Base-by-base conservation (phyloP, 768 basidiomycete species). In the Tephrocybe sp. region DNA sequence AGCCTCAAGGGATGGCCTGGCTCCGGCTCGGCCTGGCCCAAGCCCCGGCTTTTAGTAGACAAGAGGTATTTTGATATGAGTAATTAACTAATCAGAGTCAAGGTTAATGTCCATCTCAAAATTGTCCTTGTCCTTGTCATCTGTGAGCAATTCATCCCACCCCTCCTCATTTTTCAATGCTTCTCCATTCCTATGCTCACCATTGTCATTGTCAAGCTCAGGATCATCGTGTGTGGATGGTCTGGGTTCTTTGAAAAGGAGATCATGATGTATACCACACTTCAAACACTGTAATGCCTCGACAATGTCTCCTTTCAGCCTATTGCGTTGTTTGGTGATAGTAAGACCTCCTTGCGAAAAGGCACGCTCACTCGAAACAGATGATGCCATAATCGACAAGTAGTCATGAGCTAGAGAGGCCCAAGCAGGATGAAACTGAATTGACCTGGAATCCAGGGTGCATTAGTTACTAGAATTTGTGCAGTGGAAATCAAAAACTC, bases 261-360 rank as follows among this genome's bases (percentile, higher is more conserved):
- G 36, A 42, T 66, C 54, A 27, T 49, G 11, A 15, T 56, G 39
- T 35, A 58, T 51, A 5, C 60, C 30, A 43, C 64, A 66, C 43
- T 66, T 66, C 9, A 68, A 41, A 30, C 51, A 62, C 46, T 72
- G 64, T 22, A 69, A 31, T 1, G 67, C 69, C 47, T 71, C 64
- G 5, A 71, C 61, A 46, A 70, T 62, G 55, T 73, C 66, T 13
- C 51, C 64, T 43, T 69, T 66, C 32, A 72, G 60, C 9, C 61
- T 52, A 45, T 67, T 72, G 4, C 62, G 58, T 18, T 56, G 63
- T 49, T 71, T 71, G 12, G 53, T 63, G 34, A 73, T 64, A 0
- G 72, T 74, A 22, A 74, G 70, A 5, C 71, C 70, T 9, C 64
- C 71, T 3, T 62, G 56, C 1, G 68, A 75, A 52, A 76, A 76